Percentiles rank a stretch among this genome's conserved stretches.
Evolutionary conservation across 2,329 filamentous ascomycete species (phyloP).

Genomic region (Fusarium miscanthi): DNA sequence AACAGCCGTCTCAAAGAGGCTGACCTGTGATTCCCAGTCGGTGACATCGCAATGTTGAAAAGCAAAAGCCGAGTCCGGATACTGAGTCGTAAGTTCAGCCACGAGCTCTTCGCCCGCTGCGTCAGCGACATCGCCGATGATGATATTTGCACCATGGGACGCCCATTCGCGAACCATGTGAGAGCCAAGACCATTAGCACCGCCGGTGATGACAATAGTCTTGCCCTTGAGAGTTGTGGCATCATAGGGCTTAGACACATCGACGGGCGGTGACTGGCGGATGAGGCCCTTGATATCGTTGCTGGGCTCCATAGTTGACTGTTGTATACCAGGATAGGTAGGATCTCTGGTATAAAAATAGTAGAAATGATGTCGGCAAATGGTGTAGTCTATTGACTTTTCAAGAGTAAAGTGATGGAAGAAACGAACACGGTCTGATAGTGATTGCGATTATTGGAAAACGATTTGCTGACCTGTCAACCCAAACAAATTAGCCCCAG

Average conservation of each 20-base stretch:
- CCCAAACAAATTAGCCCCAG: slow-evolving; percentile 5
- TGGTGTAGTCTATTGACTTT: background rate
- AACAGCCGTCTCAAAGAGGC: slow-evolving; percentile 69
- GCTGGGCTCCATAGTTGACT: slow-evolving; percentile 1
- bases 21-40: slow-evolving; percentile 71
- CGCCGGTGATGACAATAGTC: slow-evolving; percentile 72
- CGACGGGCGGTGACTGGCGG: slow-evolving; percentile 57
- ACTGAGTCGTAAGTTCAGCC: slow-evolving; percentile 58
- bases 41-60: slow-evolving; percentile 74
- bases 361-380: slow-evolving; percentile 3
- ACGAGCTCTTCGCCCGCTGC: slow-evolving; percentile 65
- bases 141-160: slow-evolving; percentile 65
- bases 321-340: background rate
- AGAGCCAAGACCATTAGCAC: slow-evolving; percentile 69
- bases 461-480: slow-evolving; percentile 14
- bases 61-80: slow-evolving; percentile 57
- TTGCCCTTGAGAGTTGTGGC: slow-evolving; percentile 61
- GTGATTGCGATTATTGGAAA: background rate
- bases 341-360: background rate
- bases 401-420: background rate
- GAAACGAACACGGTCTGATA: background rate
- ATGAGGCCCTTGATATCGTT: slow-evolving; percentile 43
- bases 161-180: slow-evolving; percentile 67
- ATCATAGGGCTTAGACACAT: slow-evolving; percentile 58
- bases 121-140: slow-evolving; percentile 72